Evolutionary conservation across 495 filamentous ascomycete genomes (phyloP), one percentile per base, ranked within the genome.

Genomic region (Penicillium dipodomyicola): DNA sequence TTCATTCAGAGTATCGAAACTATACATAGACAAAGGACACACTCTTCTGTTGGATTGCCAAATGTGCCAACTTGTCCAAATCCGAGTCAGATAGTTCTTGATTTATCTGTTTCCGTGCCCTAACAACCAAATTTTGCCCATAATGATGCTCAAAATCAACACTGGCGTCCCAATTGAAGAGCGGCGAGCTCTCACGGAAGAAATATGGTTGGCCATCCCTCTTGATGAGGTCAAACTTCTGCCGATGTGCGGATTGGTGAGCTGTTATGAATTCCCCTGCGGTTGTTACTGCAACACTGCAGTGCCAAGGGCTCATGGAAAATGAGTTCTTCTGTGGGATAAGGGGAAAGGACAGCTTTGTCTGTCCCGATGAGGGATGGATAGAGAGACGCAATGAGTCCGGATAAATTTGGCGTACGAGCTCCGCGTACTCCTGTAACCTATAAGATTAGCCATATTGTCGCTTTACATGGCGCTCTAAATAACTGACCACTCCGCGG

Each of bases 241-340:
- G 41, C 10, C 52, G 41, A 39, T 54, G 52, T 5, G 15, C 27
- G 15, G 52, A 45, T 22, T 47, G 37, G 20, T 54, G 52, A 12
- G 52, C 52, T 19, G 52, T 54, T 22, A 39, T 47, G 20, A 54
- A 54, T 12, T 30, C 37, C 1, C 52, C 52, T 2, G 46, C 9
- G 0, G 15, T 12, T 22, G n/a, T 45, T 17, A 54, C 52, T 25
- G 52, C 52, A 27, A 54, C 22, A 30, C 52, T 54, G 29, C 52
- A 54, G n/a, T 54, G 52, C 52, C 52, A 54, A 10, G 52, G 52
- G 14, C 52, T 54, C 52, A 54, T 54, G 20, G 52, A 54, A 22
- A 54, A 54, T 0, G 43, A 47, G 8, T 54, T 20, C n/a, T 19
- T 7, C 19, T 54, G 52, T 3, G 52, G 52, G 9, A 54, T 47